These are phyloP conservation scores for Acrasis kona DNA, from an alignment of 78 protist species.

Conservation along the genomic window DNA sequence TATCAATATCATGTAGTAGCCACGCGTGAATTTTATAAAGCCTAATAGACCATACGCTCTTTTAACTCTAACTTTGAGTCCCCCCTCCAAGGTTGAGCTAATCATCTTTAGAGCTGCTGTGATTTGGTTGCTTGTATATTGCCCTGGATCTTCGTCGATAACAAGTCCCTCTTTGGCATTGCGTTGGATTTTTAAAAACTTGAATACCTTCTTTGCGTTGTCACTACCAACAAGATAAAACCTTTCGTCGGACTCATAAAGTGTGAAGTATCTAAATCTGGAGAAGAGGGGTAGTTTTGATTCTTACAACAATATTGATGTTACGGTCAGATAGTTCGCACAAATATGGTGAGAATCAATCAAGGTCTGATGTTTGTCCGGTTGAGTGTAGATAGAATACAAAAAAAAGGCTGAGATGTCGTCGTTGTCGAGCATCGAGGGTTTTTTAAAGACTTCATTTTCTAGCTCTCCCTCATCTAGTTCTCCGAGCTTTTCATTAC, in stretches of 20 bases:
- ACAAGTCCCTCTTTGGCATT: conserved; percentile 23
- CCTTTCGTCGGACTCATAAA: conserved; percentile 20
- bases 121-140: conserved; percentile 37
- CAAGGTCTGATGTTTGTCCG: no score
- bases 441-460: no score
- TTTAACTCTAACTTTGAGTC: neutral
- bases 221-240: conserved; percentile 65
- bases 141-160: conserved; percentile 44
- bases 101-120: conserved; percentile 26
- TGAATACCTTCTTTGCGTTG: conserved; percentile 17
- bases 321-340: no score
- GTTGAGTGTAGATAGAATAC: no score
- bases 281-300: no score
- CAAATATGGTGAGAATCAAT: no score
- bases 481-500: no score
- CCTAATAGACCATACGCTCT: conserved; percentile 53
- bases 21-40: conserved; percentile 64
- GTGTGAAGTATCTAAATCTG: neutral
- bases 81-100: neutral
- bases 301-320: no score
- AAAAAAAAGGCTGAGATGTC: no score
- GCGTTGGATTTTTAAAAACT: conserved; percentile 57
- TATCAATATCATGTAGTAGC: conserved; percentile 74
- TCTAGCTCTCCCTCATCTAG: no score
- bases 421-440: no score